Percentiles rank a stretch among this genome's conserved stretches.
Conservation (phyloP, 164 flowering plant genomes). For the Piper betle region DNA sequence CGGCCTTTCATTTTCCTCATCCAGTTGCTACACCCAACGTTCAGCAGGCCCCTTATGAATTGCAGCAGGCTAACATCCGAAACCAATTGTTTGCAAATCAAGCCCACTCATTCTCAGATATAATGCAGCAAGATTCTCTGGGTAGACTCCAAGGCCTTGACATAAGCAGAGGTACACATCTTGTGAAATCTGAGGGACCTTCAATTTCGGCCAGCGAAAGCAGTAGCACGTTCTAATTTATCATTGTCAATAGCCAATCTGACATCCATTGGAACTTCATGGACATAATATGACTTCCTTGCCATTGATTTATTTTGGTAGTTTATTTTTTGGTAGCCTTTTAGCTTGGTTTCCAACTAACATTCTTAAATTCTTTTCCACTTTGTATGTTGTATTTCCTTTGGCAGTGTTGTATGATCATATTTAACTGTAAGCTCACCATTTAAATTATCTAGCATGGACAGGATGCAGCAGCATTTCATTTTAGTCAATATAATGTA, state of each 20-base stretch:
- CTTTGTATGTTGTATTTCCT: background rate
- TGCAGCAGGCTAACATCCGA: constrained; percentile 30
- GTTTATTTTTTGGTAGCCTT: background rate
- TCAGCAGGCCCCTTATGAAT: constrained; percentile 39
- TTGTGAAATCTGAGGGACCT: constrained; percentile 68
- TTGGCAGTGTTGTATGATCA: background rate
- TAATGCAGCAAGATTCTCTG: constrained; percentile 62
- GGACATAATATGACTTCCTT: background rate
- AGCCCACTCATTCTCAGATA: constrained; percentile 34
- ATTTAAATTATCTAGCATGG: background rate
- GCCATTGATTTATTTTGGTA: background rate
- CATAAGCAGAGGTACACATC: constrained; percentile 44
- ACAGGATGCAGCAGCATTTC: background rate
- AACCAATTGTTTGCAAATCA: constrained; percentile 25
- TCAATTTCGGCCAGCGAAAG: constrained; percentile 78
- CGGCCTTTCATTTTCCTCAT: constrained; percentile 33
- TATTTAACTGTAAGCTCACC: background rate
- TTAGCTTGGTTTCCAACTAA: background rate
- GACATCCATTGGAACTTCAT: constrained; percentile 14
- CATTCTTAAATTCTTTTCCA: background rate
- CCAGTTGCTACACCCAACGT: constrained; percentile 32
- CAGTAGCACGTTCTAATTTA: constrained; percentile 50
- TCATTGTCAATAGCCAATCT: constrained; percentile 44
- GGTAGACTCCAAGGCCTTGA: constrained; percentile 84
- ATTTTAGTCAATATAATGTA: no score